Evolutionary conservation across 169 alveolate genomes (phyloP), one percentile per base, ranked within the genome.

Genomic region (Theileria annulata): DNA sequence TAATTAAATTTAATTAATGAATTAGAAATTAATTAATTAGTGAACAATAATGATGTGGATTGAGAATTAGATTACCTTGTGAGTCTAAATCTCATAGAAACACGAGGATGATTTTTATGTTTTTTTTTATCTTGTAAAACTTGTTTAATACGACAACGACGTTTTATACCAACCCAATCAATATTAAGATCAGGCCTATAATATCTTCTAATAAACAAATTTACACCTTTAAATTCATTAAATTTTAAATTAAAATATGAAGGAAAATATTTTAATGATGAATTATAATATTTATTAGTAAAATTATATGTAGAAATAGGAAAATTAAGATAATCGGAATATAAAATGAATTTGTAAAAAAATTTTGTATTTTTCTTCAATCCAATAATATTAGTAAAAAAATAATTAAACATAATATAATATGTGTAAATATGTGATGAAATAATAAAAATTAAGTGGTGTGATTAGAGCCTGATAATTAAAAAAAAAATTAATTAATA

Each of bases 81-180:
- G 49, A 89, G 84, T 48, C 94, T 84, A 72, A 89, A 89, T 48
- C 94, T 69, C 58, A 89, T 75, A 21, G 91, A 88, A 28, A 89
- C 94, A 15, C 88, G 77, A 6, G 92, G 85, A 69, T 89, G 94
- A 68, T 86, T 86, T 78, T 89, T 89, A 31, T 64, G 91, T 71
- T 89, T 89, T 54, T 80, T 78, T 78, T 89, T 89, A 82, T 74
- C 86, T 75, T 71, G 77, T 23, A 88, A 54, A 67, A 86, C 35
- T 33, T 89, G 89, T 25, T 87, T 74, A 68, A 69, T 74, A 27
- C 92, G 77, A 85, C 91, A 88, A 13, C 87, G 59, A 56, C 71
- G 86, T 42, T 79, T 79, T 17, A 89, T 81, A 19, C 91, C 88
- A 27, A 75, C 79, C 94, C 94, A 89, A 71, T 89, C 81, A 5